A percentile compares a stretch with the other conserved stretches of the same genome.
Conservation (phyloP, 305 asterid species). For the Fraxinus nigra region DNA sequence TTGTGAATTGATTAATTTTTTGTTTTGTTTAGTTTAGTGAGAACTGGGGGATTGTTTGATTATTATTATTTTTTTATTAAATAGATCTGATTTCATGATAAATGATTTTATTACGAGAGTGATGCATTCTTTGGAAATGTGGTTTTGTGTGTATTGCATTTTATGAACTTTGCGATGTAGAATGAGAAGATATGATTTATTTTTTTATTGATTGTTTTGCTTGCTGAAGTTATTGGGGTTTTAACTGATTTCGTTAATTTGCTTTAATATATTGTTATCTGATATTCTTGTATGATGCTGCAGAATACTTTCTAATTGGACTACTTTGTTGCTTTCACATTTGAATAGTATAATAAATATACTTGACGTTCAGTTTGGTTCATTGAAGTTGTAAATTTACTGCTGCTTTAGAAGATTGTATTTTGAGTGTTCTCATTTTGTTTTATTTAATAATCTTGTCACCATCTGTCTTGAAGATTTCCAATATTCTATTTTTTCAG, state of each 20-base stretch:
- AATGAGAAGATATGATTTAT: neutral
- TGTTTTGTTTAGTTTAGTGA: neutral
- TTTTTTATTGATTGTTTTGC: neutral
- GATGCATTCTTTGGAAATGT: neutral
- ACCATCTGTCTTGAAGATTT: neutral
- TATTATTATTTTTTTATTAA: neutral
- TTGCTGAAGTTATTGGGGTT: neutral
- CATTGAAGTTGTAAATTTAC: neutral
- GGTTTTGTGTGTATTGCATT: neutral
- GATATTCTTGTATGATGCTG: neutral
- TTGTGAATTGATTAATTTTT: neutral
- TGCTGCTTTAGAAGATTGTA: neutral
- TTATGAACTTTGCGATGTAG: neutral
- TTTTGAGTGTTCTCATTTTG: conserved; percentile 11
- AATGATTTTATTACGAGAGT: neutral
- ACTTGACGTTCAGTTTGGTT: neutral
- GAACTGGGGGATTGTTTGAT: conserved; percentile 12
- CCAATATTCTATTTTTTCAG: neutral
- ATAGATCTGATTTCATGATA: conserved; percentile 21
- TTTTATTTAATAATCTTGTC: neutral
- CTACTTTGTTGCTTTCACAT: conserved; percentile 11
- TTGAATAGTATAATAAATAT: neutral
- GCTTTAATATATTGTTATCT: neutral
- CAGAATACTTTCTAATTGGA: neutral
- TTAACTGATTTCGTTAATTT: neutral